phyloP scores from a whole-genome alignment of 1,284 basidiomycete genomes.

The Pascua guehoae region DNA sequence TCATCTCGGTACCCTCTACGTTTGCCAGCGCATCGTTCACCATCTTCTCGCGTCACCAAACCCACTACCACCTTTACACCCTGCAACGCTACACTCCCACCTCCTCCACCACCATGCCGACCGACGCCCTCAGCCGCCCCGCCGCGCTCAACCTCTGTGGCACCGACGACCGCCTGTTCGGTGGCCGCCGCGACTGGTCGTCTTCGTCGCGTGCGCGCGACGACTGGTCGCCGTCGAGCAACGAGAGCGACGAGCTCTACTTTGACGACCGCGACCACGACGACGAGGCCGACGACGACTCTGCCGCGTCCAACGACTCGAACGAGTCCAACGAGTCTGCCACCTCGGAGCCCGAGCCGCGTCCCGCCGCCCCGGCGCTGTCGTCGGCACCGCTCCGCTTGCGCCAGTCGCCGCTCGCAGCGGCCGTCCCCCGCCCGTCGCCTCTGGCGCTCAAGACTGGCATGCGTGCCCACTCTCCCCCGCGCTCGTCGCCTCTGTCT shows the following conservation, averaged over 20 bases:
- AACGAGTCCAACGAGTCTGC: background rate
- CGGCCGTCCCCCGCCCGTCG: too few relatives aligned
- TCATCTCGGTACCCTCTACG: too few relatives aligned
- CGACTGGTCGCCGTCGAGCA: slow-evolving; percentile 5
- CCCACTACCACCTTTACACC: background rate
- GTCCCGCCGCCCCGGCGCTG: background rate
- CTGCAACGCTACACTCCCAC: background rate
- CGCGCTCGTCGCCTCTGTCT: slow-evolving; percentile 10
- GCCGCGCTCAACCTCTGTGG: slow-evolving; percentile 4
- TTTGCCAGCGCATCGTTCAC: too few relatives aligned
- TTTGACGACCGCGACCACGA: slow-evolving; percentile 1
- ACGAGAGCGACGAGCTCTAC: slow-evolving; percentile 5
- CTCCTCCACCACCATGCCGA: slow-evolving; percentile 8
- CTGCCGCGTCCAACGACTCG: slow-evolving; percentile 2
- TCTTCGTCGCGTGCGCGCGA: slow-evolving; percentile 7
- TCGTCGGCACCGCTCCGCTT: too few relatives aligned
- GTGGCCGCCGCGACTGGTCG: background rate
- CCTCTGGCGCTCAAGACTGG: too few relatives aligned
- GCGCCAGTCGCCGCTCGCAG: too few relatives aligned
- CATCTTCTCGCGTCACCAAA: too few relatives aligned
- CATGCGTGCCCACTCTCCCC: background rate
- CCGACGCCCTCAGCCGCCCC: slow-evolving; percentile 13
- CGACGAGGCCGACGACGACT: slow-evolving; percentile 5
- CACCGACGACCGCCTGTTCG: background rate
- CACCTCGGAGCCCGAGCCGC: background rate